Evolutionary conservation across 176 grass and related monocot genomes (phyloP).

Genomic region (Oryza australiensis): DNA sequence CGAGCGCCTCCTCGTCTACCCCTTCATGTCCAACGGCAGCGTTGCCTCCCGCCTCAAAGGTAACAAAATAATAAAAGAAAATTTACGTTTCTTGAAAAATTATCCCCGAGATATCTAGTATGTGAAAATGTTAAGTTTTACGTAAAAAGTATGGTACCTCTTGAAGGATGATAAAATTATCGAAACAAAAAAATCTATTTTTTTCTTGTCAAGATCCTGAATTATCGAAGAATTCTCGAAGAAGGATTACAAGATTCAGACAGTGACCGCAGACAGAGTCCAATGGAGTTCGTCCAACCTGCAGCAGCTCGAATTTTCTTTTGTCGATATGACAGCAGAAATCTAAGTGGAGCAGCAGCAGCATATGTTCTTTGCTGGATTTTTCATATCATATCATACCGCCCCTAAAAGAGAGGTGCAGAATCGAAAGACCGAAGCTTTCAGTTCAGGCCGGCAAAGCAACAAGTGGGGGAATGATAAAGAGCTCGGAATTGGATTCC

Average conservation of each 20-base stretch:
- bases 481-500: constrained; percentile 40
- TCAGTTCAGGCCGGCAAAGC: background rate
- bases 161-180: too few relatives aligned
- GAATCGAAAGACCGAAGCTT: constrained; percentile 24
- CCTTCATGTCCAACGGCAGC: constrained; percentile 97
- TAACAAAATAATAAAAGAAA: too few relatives aligned
- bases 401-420: constrained; percentile 20
- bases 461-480: constrained; percentile 7
- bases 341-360: background rate
- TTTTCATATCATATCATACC: background rate
- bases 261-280: background rate
- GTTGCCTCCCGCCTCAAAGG: constrained; percentile 91
- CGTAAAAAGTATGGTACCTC: too few relatives aligned
- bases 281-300: background rate
- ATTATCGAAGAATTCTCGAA: background rate
- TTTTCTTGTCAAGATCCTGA: too few relatives aligned
- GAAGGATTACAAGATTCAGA: background rate
- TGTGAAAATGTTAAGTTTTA: too few relatives aligned
- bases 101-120: too few relatives aligned
- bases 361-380: constrained; percentile 35
- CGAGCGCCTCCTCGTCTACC: constrained; percentile 93
- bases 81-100: too few relatives aligned
- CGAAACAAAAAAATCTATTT: too few relatives aligned
- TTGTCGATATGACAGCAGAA: background rate
- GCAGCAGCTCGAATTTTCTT: background rate